phyloP scores from a whole-genome alignment of 2,329 filamentous ascomycete genomes.

The Rutstroemia sp. region DNA sequence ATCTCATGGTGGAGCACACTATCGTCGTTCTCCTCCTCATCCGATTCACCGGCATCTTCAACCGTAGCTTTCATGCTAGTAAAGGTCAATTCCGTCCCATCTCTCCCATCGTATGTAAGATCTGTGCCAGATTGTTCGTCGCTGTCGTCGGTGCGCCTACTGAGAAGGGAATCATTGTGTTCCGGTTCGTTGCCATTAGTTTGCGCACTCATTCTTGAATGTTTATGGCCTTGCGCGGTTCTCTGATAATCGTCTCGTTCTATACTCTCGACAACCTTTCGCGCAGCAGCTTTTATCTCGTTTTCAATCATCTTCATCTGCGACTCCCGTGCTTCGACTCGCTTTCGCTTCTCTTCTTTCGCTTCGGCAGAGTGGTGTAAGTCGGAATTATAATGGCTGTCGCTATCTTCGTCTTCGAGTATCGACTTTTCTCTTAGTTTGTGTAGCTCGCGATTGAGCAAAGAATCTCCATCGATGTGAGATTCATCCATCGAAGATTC shows the following conservation, averaged over 20 bases:
- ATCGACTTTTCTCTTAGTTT: constrained; percentile 7
- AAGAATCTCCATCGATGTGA: neutral
- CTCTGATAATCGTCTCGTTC: constrained; percentile 31
- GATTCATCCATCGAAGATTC: neutral
- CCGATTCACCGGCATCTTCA: constrained; percentile 17
- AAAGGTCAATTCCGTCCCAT: constrained; percentile 19
- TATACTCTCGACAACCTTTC: constrained; percentile 42
- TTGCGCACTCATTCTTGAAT: constrained; percentile 29
- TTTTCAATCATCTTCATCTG: constrained; percentile 37
- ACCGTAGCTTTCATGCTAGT: constrained; percentile 12
- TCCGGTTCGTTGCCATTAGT: constrained; percentile 26
- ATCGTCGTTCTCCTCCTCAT: constrained; percentile 1
- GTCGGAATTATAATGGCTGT: constrained; percentile 7
- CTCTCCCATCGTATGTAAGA: constrained; percentile 13
- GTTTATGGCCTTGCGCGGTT: constrained; percentile 17
- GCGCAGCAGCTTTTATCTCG: constrained; percentile 45
- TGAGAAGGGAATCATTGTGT: constrained; percentile 6
- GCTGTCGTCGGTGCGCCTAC: constrained; percentile 23
- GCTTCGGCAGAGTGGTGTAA: neutral
- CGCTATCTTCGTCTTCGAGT: constrained; percentile 7
- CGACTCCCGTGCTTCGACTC: constrained; percentile 15
- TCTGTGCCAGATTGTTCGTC: constrained; percentile 21
- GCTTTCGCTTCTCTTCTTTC: constrained; percentile 14
- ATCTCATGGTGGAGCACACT: constrained; percentile 5
- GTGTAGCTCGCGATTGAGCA: neutral